phyloP scores from a whole-genome alignment of 257 asterid genomes.

The Cordia subcordata region DNA sequence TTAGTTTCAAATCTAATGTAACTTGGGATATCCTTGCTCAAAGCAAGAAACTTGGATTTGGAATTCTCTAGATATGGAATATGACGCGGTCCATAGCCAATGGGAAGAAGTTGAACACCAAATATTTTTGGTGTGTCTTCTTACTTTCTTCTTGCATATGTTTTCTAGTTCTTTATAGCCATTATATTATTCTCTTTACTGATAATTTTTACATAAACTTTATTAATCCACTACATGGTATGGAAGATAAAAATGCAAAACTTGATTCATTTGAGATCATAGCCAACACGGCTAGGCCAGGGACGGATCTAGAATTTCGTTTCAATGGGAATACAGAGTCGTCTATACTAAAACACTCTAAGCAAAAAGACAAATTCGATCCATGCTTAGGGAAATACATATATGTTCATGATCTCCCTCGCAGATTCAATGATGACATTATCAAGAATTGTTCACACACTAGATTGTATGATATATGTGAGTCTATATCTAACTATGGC shows the following conservation, averaged over 20 bases:
- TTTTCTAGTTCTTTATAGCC: not conserved
- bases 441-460: constrained; percentile 3
- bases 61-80: too few relatives aligned
- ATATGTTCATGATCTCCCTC: constrained; percentile 4
- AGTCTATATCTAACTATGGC: constrained; percentile 1
- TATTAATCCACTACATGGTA: too few relatives aligned
- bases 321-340: not conserved
- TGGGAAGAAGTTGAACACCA: not conserved
- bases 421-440: constrained; percentile 1
- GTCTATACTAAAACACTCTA: not conserved
- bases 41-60: too few relatives aligned
- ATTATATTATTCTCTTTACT: too few relatives aligned
- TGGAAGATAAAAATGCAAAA: too few relatives aligned
- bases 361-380: not conserved
- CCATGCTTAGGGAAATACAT: constrained; percentile 5
- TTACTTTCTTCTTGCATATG: not conserved
- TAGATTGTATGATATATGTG: not conserved
- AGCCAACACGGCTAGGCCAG: too few relatives aligned
- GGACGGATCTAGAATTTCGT: too few relatives aligned
- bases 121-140: not conserved
- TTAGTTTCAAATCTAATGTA: too few relatives aligned
- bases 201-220: too few relatives aligned
- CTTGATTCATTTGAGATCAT: too few relatives aligned
- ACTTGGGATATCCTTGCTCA: too few relatives aligned
- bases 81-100: not conserved